phyloP scores from a whole-genome alignment of 2,329 filamentous ascomycete genomes.

The Onygenales sp. region DNA sequence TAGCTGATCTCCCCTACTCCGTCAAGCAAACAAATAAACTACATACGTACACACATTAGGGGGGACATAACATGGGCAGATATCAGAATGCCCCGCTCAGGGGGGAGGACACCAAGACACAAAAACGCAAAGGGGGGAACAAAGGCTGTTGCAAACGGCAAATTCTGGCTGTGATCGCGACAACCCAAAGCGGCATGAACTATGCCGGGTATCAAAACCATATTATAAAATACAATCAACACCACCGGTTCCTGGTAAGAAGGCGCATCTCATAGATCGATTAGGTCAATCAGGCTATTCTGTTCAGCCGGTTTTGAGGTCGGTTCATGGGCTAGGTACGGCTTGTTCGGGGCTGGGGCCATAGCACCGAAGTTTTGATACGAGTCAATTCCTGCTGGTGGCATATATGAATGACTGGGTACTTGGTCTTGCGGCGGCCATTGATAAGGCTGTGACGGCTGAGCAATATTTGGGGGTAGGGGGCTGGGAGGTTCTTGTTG shows the following conservation, averaged over 20 bases:
- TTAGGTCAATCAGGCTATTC: slow-evolving; percentile 62
- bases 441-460: background rate
- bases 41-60: too few species aligned
- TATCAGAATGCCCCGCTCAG: too few species aligned
- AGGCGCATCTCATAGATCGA: background rate
- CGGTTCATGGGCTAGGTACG: slow-evolving; percentile 45
- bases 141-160: too few species aligned
- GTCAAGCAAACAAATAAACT: too few species aligned
- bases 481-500: background rate
- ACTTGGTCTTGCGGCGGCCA: background rate
- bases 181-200: too few species aligned
- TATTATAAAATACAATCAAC: slow-evolving; percentile 1
- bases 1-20: too few species aligned
- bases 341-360: background rate
- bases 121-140: too few species aligned
- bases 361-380: background rate
- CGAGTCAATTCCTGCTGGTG: slow-evolving; percentile 3
- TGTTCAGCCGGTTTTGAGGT: slow-evolving; percentile 54
- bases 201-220: background rate
- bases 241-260: background rate
- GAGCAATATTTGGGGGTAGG: background rate
- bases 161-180: too few species aligned
- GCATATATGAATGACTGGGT: background rate
- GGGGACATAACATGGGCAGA: too few species aligned
- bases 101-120: too few species aligned